Evolutionary conservation across 345 rosid genomes (phyloP), one percentile per base, ranked within the genome.

Genomic region (Hevea brasiliensis): DNA sequence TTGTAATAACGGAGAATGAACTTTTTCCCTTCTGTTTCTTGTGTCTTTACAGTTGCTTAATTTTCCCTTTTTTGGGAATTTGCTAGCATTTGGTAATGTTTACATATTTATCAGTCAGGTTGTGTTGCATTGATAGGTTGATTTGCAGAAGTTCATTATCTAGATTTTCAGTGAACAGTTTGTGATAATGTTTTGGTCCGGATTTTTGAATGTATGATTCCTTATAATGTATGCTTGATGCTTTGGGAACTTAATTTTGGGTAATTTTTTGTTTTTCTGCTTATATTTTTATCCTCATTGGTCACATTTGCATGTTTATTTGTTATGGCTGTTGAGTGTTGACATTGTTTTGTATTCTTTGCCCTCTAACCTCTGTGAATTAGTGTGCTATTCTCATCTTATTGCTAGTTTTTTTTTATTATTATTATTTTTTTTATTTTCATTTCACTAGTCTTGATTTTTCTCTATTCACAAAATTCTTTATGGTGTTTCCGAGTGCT

Each of bases 321-420:
- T 65, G 45, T 41, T 45, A 65, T 27, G 69, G 64, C 55, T 17
- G 45, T 12, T 65, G 47, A 11, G 42, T 72, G 17, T 72, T 56
- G 56, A 26, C 42, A 21, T 24, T 62, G 10, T 64, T 55, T 55
- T 40, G 44, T 53, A 27, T 54, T 79, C 64, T 23, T 58, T 45
- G 57, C 51, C 9, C 51, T 0, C 9, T 61, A 15, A 35, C 32
- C 37, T 65, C 18, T 27, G 23, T 48, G 67, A 71, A 32, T 32
- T 32, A 32, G 4, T 32, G 37, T 32, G 37, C 37, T 32, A 32
- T 32, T 2, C 4, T 32, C 37, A 2, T 32, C 37, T 32, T 32
- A 32, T 32, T 32, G 37, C 37, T 1, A 32, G 37, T 32, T 32
- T 32, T 32, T n/a, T n/a, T n/a, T n/a, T n/a, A n/a, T n/a, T n/a